Evolutionary conservation across 768 basidiomycete genomes (phyloP), one percentile per base, ranked within the genome.

Genomic region (Russula earlei): DNA sequence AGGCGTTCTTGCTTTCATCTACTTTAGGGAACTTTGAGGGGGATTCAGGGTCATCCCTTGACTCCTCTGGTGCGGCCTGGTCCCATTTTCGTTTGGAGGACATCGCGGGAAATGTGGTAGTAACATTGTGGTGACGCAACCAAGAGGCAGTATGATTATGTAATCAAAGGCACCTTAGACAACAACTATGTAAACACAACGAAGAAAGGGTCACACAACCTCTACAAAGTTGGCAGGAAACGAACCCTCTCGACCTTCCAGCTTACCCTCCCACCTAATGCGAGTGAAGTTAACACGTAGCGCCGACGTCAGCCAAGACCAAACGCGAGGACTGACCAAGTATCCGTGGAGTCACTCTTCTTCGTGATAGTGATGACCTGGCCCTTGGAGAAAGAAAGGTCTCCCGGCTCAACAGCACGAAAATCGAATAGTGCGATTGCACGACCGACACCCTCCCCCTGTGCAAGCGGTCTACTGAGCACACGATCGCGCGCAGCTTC

Each of bases 191-290:
- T 3, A 29, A 29, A 20, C 12, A 8, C 17, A 6, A 12, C 17
- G 12, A 29, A 45, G 19, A 22, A 31, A 29, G 10, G 1, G n/a
- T 44, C 15, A 77, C 25, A 75, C 69, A 54, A 88, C 68, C 65
- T 88, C 85, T n/a, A 89, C 85, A 63, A 87, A 88, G 67, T 90
- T 90, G 15, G 88, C 88, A 33, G 88, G 88, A 67, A 91, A 91
- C 43, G 84, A 77, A 0, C 89, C 89, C 61, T 79, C 72, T 37
- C 74, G 67, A 15, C 76, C 77, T 20, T 77, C 69, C 2, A 82
- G 58, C 65, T 79, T 84, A n/a, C 88, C 88, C 14, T 75, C 84
- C 88, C 88, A 91, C 86, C 86, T 88, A 55, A 15, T 20, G 36
- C n/a, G 11, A 27, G 44, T 49, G 5, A 51, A 31, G 34, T 47